Base-by-base conservation (phyloP, 2,329 filamentous ascomycete genomes). In the Curvularia eragrostidis region DNA sequence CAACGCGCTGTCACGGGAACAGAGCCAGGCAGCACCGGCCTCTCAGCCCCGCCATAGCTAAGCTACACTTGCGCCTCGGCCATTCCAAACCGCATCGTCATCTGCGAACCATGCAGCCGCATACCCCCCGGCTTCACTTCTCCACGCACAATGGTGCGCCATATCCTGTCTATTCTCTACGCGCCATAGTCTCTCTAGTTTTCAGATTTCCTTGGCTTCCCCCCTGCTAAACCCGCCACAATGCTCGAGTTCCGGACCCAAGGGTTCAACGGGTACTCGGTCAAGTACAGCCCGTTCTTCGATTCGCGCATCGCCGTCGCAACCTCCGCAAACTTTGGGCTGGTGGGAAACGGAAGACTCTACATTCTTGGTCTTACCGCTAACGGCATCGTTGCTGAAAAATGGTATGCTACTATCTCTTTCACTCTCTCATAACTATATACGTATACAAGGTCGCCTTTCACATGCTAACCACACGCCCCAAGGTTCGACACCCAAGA, bases 201-300 rank as follows among this genome's bases (percentile, higher is more conserved):
- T 30, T 15, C 34, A 5, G 13, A 6, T 9, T 6, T 21, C 2
- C 6, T 36, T 21, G 13, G 13, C 30, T 23, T 23, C n/a, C 15
- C n/a, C 15, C 34, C 34, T 8, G 34, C 34, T 36, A 36, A 18
- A 36, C 44, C 23, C 36, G 30, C 38, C 70, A 81, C 63, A 52
- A 97, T 98, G 93, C 89, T 98, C 69, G 93, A 97, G 80, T 98
- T 91, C 80, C 90, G 91, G 64, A 98, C 95, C 21, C 85, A 91
- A 75, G 95, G 95, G 71, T 98, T 87, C 84, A 97, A 98, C 78
- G 93, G 93, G 71, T 97, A 96, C 80, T 91, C 91, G 67, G 93
- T 97, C 78, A 97, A 97, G 80, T 99, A 98, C 83, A 98, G 94
- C 54, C 95, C 95, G 6, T 99, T 97, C 82, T 96, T 96, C 81